Base-by-base conservation (phyloP, 192 early-diverging fungal species). In the Gorgonomyces haynaldii region DNA sequence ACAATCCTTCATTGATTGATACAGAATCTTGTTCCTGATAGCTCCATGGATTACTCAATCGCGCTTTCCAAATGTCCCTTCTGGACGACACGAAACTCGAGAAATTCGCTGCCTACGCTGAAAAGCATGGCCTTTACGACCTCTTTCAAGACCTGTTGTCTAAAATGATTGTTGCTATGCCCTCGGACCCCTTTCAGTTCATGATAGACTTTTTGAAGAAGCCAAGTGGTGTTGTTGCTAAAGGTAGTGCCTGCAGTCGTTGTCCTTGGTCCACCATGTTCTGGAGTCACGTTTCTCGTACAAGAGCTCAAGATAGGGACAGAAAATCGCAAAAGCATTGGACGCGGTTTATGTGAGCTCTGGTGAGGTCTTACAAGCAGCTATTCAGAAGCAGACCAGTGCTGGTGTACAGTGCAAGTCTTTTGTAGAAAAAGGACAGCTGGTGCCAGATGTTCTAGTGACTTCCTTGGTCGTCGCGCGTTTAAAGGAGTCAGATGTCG, bases 361-460 rank as follows among this genome's bases (percentile, higher is more conserved):
- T 20, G 62, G 58, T 36, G 22, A 30, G 1, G 42, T 76, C 2
- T 56, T 76, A 1, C 9, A 48, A 12, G 42, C 34, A 3, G 73
- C 73, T 3, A 63, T 71, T 24, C 62, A 76, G 30, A 60, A 60
- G 13, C 61, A 64, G 39, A 76, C 58, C 2, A 47, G 54, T 12
- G 36, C 65, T 12, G 73, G 73, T 1, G 37, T 64, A 9, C 73
- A 76, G 44, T 66, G 66, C 1, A 59, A 58, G 20, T 52, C 73
- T 7, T 69, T 48, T 45, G 60, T 76, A 50, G 73, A 76, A 32
- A 42, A 49, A 3, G 66, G 73, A 2, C 56, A 67, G 17, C 55
- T 71, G n/a, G 74, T 76, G 0, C 67, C 74, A 0, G 74, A 76
- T 41, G 47, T 55, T n/a, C 55, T 76, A 20, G 64, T 76, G 52